phyloP scores from a whole-genome alignment of 73 alveolate genomes.

The Paramecium primaurelia region DNA sequence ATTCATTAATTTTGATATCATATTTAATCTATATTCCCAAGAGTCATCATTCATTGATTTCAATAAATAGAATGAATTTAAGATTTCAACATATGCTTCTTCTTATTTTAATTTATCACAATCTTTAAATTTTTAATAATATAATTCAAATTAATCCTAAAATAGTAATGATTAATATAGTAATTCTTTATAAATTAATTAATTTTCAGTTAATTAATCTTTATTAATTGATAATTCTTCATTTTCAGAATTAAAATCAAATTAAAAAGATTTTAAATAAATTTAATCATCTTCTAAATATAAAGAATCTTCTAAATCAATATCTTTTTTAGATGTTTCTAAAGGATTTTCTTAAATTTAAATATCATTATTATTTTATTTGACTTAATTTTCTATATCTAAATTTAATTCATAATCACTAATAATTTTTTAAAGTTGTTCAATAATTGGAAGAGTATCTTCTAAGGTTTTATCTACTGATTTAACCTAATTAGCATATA shows the following conservation, averaged over 20 bases:
- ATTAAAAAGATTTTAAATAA: neutral
- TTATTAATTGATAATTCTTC: neutral
- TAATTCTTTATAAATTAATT: neutral
- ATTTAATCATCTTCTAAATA: neutral
- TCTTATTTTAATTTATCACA: neutral
- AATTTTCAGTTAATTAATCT: neutral
- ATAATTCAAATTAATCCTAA: neutral
- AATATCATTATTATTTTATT: neutral
- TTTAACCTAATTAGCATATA: neutral
- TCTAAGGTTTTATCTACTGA: neutral
- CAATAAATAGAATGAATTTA: neutral
- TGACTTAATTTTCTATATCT: neutral
- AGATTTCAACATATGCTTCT: neutral
- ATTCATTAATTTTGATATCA: neutral
- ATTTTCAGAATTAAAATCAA: neutral
- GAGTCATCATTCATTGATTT: neutral
- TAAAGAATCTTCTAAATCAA: neutral
- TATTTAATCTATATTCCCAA: neutral
- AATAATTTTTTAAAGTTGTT: neutral
- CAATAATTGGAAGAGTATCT: neutral
- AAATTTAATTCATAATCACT: neutral
- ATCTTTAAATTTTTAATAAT: neutral
- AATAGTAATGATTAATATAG: neutral
- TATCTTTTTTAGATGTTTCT: neutral
- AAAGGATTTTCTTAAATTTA: neutral